Base-by-base conservation (phyloP, 2,329 filamentous ascomycete genomes). In the Helminthosporium solani region DNA sequence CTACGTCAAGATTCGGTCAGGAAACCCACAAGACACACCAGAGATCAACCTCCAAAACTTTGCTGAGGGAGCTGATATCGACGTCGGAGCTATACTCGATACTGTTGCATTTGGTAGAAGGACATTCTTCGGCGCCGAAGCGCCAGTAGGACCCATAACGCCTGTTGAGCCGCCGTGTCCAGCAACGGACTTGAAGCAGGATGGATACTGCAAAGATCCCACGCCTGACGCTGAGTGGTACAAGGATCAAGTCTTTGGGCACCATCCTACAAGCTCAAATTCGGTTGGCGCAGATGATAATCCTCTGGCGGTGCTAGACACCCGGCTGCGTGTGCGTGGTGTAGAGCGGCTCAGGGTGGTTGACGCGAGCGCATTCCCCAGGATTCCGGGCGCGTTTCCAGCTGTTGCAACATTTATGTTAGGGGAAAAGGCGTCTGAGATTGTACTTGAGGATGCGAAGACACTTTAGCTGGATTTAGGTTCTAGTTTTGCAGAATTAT, bases 21-120 rank as follows among this genome's bases (percentile, higher is more conserved):
- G 76, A 0, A 78, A 88, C 59, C 84, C 85, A 0, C 76, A 77
- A 0, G 83, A 86, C 41, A 70, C 73, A 1, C 85, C 85, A 0
- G 63, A 78, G 4, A 83, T 88, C 53, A 58, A 58, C 15, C 42
- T 64, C 40, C 60, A 63, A 39, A 56, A 57, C 48, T 66, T 66
- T 33, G 52, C 40, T 12, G 48, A 71, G 0, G 78, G 78, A 12
- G 82, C 83, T 61, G 77, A 78, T 0, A 81, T 83, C 53, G 58
- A 61, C 34, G 15, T 77, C 7, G 53, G 68, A 38, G 78, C 81
- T 1, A 61, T 83, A n/a, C 70, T 73, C 30, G 82, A 86, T 56
- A 78, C 67, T 0, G 33, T 59, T 7, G 68, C 71, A 52, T n/a
- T 85, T 83, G 18, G 76, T 73, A 2, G 83, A 86, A 16, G 75